Evolutionary conservation across 2,329 filamentous ascomycete genomes (phyloP), one percentile per base, ranked within the genome.

Genomic region (Fusarium heterosporum): DNA sequence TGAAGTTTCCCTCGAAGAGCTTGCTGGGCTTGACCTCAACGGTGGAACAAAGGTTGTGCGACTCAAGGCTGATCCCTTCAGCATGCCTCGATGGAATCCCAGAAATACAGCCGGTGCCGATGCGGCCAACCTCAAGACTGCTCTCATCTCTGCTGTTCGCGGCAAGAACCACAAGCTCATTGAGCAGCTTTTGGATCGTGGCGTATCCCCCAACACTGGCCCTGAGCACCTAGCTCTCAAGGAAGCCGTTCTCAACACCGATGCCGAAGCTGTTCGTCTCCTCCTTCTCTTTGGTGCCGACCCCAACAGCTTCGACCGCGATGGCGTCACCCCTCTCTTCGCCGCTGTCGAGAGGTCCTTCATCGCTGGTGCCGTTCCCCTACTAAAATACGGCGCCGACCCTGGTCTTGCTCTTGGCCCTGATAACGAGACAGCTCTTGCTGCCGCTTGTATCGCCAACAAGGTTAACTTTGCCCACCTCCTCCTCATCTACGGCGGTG

Each of bases 301-400:
- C 52, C 81, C 85, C n/a, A 88, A 89, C 68, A 75, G 77, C 4
- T 60, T 78, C 0, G 85, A 87, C 65, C 77, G 75, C 26, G 77
- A 83, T 17, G 83, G 83, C 25, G 71, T 82, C 32, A 85, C 83
- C 0, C 86, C 87, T 3, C 79, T 89, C 4, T 79, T 79, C 50
- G 82, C 76, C 16, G 82, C 81, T 0, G 84, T 83, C 4, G 85
- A 85, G 67, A 82, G 81, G 61, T 82, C 80, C 0, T 87, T 86
- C 72, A 73, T 85, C 39, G 84, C 86, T 22, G 87, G 83, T 4
- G 86, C 87, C 0, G 84, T 84, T 29, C 78, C 85, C 49, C 81
- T 91, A 6, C 81, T 89, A 66, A 89, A 90, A 76, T 90, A 91
- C 62, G 87, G 88, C 12, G 86, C 86, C 16, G 86, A 87, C 72